phyloP scores from a whole-genome alignment of 805 yeast genomes.

The Nakazawaea pomicola region DNA sequence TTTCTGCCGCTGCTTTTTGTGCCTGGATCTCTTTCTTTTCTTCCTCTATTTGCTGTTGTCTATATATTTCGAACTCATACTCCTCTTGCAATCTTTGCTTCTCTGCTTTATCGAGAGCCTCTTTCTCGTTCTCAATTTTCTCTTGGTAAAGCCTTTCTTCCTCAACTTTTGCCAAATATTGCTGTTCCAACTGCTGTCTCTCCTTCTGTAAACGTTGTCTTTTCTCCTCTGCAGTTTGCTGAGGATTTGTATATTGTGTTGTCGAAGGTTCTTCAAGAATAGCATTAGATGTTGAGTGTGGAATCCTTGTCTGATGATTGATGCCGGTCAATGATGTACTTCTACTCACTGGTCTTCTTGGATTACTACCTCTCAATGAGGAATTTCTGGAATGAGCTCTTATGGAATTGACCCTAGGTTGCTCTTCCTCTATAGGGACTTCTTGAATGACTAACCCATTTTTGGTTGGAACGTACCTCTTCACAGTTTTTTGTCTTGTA shows the following conservation, averaged over 20 bases:
- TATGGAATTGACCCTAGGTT: constrained; percentile 15
- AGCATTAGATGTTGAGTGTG: too few species aligned
- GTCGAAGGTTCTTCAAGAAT: constrained; percentile 8
- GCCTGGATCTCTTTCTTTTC: neutral
- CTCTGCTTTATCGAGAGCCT: constrained; percentile 10
- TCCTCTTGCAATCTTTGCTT: neutral
- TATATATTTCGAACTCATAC: neutral
- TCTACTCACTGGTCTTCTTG: constrained; percentile 10
- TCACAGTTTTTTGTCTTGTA: constrained; percentile 41
- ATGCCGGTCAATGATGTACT: constrained; percentile 17
- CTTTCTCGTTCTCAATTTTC: constrained; percentile 24
- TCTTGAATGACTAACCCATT: constrained; percentile 66
- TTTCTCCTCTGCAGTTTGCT: too few species aligned
- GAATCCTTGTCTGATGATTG: constrained; percentile 14
- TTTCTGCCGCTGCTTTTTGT: constrained; percentile 7
- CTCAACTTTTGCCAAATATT: constrained; percentile 22
- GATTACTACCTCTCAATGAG: constrained; percentile 11
- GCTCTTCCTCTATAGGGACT: constrained; percentile 43
- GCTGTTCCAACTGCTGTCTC: constrained; percentile 21
- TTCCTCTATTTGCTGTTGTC: neutral
- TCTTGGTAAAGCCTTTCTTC: constrained; percentile 24
- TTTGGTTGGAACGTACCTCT: constrained; percentile 70
- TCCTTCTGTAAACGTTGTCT: constrained; percentile 12
- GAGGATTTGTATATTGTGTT: too few species aligned
- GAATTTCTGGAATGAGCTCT: constrained; percentile 12